Evolutionary conservation across 192 early-diverging fungal species (phyloP).

Genomic region (Piromyces sp.): DNA sequence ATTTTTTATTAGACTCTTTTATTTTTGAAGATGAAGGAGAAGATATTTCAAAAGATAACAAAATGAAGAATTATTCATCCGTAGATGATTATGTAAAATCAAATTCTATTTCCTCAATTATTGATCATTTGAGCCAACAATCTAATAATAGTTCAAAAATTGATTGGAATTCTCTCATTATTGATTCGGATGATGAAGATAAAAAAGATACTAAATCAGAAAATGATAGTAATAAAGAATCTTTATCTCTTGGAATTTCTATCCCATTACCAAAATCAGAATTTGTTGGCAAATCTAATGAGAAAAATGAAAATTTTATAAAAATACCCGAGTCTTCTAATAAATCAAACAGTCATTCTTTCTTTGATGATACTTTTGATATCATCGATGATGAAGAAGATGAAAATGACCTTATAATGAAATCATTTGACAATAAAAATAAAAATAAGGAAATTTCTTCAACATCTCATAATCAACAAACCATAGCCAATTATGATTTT

Average conservation of each 20-base stretch:
- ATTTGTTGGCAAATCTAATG: neutral
- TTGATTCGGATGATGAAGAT: neutral
- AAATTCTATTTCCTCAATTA: neutral
- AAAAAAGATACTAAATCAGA: neutral
- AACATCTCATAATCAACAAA: neutral
- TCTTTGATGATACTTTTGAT: neutral
- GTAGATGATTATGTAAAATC: neutral
- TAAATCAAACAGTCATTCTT: neutral
- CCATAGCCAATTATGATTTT: neutral
- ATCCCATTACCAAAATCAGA: neutral
- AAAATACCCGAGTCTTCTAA: neutral
- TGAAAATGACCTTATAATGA: neutral
- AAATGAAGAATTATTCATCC: neutral
- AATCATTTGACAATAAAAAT: neutral
- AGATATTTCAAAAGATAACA: conserved; percentile 2
- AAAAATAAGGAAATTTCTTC: neutral
- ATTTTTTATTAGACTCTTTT: neutral
- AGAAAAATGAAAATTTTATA: neutral
- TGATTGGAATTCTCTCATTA: neutral
- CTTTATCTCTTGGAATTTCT: neutral
- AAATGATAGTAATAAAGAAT: neutral
- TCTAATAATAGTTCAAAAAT: neutral
- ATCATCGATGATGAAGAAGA: neutral
- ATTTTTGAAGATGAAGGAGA: conserved; percentile 9
- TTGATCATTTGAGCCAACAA: neutral